Base-by-base conservation (phyloP, 768 basidiomycete species). In the Stropharia rugosoannulata region DNA sequence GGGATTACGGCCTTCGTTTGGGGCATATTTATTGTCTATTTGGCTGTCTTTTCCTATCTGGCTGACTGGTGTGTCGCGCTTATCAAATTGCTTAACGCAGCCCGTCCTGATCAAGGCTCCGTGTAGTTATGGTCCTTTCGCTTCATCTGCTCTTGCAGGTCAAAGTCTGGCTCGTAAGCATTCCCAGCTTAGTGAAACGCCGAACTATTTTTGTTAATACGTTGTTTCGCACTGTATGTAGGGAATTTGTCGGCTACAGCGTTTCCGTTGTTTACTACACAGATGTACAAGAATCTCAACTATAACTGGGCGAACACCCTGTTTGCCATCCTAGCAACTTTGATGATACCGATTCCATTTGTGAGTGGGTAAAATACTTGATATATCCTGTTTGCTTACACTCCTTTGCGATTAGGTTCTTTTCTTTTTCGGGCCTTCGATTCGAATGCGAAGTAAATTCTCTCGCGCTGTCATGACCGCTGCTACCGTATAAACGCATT, bases 121-220 rank as follows among this genome's bases (percentile, higher is more conserved):
- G 11, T 25, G 19, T 48, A 74, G 82, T 59, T 83, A 83, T 54
- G 81, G 81, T 2, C 78, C 78, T 4, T 88, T 82, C 64, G 86
- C 87, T 5, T 87, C 85, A 0, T 86, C 84, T 0, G 87, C 86
- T 10, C 70, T 87, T 15, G 87, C 87, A 1, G 87, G 81, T 1
- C 86, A 88, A 66, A 84, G 81, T 61, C 72, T 87, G 53, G 76
- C 79, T 54, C 75, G 86, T 79, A 62, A 51, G 80, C 22, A 45
- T 18, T 71, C 8, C 35, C 42, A 36, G 54, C 16, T 51, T 57
- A 5, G 39, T 10, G 16, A 2, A 36, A 39, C 32, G 16, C 29
- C 38, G 6, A 15, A 35, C 2, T 22, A 18, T 42, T 39, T 12
- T 11, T 29, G 22, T 45, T 10, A 32, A 43, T 54, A 37, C 5